phyloP scores from a whole-genome alignment of 108 stramenopile species.

The Fragilariopsis cylindrus region DNA sequence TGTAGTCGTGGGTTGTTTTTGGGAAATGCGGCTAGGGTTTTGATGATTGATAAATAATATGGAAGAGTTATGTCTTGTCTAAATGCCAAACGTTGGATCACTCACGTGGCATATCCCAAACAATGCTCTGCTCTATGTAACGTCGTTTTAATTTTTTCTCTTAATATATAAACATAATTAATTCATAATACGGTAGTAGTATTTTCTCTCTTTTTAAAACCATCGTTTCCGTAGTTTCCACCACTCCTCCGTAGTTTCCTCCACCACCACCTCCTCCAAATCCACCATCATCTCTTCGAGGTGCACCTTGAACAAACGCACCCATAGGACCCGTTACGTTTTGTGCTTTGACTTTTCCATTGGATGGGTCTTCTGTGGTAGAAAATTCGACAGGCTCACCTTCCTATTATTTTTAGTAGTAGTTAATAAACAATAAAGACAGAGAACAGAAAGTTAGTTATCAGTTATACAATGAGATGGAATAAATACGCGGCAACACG shows the following conservation, averaged over 20 bases:
- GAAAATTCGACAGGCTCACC: conserved; percentile 69
- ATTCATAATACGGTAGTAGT: no score
- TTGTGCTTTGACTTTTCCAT: conserved; percentile 62
- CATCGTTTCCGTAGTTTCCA: conserved; percentile 9
- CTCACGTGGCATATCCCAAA: no score
- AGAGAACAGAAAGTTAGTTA: conserved; percentile 2
- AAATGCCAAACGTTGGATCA: no score
- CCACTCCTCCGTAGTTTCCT: conserved; percentile 5
- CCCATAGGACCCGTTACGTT: conserved; percentile 93
- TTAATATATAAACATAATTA: no score
- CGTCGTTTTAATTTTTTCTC: no score
- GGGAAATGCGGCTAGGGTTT: no score
- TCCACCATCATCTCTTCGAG: conserved; percentile 2
- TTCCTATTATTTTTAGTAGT: conserved; percentile 26
- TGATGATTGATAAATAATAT: no score
- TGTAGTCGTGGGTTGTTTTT: no score
- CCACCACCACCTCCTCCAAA: conserved; percentile 12
- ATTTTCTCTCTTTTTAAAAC: not conserved
- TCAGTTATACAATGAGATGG: not conserved
- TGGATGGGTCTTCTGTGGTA: conserved; percentile 31
- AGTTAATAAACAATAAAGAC: not conserved
- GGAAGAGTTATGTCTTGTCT: no score
- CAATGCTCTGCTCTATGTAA: no score
- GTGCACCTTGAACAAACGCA: conserved; percentile 56
- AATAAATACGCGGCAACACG: not conserved